Conservation (phyloP, 169 alveolate genomes). For the Babesia bigemina region DNA sequence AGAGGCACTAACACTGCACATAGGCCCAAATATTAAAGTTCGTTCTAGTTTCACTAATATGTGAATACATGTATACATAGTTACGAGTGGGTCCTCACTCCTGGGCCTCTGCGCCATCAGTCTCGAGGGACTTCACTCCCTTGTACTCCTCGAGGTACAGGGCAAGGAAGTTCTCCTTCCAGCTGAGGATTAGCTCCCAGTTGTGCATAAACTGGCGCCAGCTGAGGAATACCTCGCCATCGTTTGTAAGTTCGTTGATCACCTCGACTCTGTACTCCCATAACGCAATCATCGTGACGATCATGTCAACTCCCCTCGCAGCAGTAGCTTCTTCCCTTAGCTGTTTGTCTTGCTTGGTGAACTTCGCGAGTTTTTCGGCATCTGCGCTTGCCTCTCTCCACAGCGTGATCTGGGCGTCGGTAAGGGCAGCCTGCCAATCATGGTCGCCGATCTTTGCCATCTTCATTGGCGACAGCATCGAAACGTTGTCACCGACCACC, state of each 20-base stretch:
- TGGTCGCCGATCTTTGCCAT: background rate
- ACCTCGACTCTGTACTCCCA: slow-evolving; percentile 38
- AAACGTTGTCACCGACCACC: background rate
- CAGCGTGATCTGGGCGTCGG: slow-evolving; percentile 8
- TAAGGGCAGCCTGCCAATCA: slow-evolving; percentile 18
- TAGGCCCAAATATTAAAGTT: background rate
- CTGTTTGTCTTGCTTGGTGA: background rate
- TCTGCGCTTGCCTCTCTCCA: slow-evolving; percentile 1
- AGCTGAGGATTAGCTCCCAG: slow-evolving; percentile 36
- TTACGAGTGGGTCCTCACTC: background rate
- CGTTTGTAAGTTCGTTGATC: slow-evolving; percentile 33
- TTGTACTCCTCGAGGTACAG: slow-evolving; percentile 35
- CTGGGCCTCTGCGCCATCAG: background rate
- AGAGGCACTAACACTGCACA: background rate
- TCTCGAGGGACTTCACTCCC: background rate
- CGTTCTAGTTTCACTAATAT: background rate
- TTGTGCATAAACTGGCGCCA: slow-evolving; percentile 31
- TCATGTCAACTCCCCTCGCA: slow-evolving; percentile 1
- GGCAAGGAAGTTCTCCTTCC: slow-evolving; percentile 27
- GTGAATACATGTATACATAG: background rate
- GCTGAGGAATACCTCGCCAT: slow-evolving; percentile 26
- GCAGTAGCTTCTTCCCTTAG: background rate
- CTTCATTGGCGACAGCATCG: slow-evolving; percentile 16
- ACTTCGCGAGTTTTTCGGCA: slow-evolving; percentile 1
- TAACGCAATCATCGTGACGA: slow-evolving; percentile 5